These are phyloP conservation scores for Candida germanica DNA, from an alignment of 805 yeast species.

Conservation along the genomic window DNA sequence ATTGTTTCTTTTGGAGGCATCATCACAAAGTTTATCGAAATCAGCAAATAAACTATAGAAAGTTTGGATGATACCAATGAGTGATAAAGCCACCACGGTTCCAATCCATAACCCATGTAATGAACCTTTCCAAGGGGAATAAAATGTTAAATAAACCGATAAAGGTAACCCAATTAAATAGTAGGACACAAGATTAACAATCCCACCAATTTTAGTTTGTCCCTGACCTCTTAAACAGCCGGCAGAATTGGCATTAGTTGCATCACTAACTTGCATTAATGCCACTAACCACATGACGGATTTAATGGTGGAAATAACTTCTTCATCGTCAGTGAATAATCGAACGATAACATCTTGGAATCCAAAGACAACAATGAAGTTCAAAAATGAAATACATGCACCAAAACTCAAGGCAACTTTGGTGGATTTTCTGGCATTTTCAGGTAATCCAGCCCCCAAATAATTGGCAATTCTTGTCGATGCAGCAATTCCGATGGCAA, in stretches of 20 bases:
- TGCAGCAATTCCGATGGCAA: slow-evolving; percentile 56
- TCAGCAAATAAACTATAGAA: slow-evolving; percentile 34
- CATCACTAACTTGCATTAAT: slow-evolving; percentile 67
- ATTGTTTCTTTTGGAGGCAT: slow-evolving; percentile 35
- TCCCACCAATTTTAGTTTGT: slow-evolving; percentile 61
- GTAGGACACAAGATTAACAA: slow-evolving; percentile 53
- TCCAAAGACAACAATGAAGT: slow-evolving; percentile 26
- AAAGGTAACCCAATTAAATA: slow-evolving; percentile 63
- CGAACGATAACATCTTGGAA: slow-evolving; percentile 34
- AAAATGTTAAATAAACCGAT: slow-evolving; percentile 52
- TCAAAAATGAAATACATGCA: slow-evolving; percentile 28
- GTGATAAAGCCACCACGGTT: slow-evolving; percentile 48
- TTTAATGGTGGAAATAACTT: slow-evolving; percentile 50
- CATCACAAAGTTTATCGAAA: slow-evolving; percentile 34
- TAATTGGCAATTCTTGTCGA: slow-evolving; percentile 57
- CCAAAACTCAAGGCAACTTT: slow-evolving; percentile 38
- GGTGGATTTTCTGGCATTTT: slow-evolving; percentile 34
- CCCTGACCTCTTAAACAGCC: slow-evolving; percentile 82
- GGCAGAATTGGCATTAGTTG: slow-evolving; percentile 66
- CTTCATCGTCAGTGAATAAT: slow-evolving; percentile 58
- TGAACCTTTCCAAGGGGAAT: slow-evolving; percentile 42
- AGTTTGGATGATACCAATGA: slow-evolving; percentile 47
- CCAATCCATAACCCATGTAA: slow-evolving; percentile 68
- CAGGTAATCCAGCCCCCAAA: slow-evolving; percentile 45
- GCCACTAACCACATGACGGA: slow-evolving; percentile 62